Evolutionary conservation across 1,284 basidiomycete genomes (phyloP), one percentile per base, ranked within the genome.

Genomic region (Trichosporon sp.): DNA sequence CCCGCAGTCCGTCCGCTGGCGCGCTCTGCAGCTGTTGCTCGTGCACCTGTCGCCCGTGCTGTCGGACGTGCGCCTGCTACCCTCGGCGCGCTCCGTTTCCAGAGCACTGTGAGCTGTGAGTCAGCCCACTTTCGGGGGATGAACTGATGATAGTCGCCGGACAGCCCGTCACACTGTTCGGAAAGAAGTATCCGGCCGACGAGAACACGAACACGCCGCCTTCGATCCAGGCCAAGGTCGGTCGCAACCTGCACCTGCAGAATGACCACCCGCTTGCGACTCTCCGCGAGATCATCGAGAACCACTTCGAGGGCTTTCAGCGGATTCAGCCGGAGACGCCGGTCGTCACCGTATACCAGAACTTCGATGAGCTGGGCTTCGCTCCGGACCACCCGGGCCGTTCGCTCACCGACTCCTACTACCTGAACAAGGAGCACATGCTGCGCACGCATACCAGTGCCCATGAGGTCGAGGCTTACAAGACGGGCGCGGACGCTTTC

Each of bases 351-450:
- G 91, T 94, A 1, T 84, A 85, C 73, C 87, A 95, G 80, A 99
- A 99, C 83, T 99, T 99, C 80, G 96, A 98, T 80, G 91, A 95
- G 71, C 87, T 99, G 23, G 93, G 92, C 14, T 98, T 99, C 80
- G 88, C 95, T 0, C 74, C 83, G 5, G 93, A 98, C 82, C 96
- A 99, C 77, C 95, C 95, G 1, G 96, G 96, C 1, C 87, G 96
- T 62, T 85, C 88, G 21, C 83, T 87, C 56, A 91, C 91, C 27
- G 96, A 99, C 82, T 92, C 90, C 71, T 99, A 99, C 84, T 99
- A 99, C 79, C 83, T 98, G 72, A 99, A 99, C 83, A 85, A 85
- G 70, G 82, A 87, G 70, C 84, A 89, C 69, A 95, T 99, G 89
- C 86, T 99, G 58, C 89, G 96, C 52, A 99, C 96, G 0, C 96